Evolutionary conservation across 192 early-diverging fungal species (phyloP), one percentile per base, ranked within the genome.

Genomic region (Obelidium mucronatum): DNA sequence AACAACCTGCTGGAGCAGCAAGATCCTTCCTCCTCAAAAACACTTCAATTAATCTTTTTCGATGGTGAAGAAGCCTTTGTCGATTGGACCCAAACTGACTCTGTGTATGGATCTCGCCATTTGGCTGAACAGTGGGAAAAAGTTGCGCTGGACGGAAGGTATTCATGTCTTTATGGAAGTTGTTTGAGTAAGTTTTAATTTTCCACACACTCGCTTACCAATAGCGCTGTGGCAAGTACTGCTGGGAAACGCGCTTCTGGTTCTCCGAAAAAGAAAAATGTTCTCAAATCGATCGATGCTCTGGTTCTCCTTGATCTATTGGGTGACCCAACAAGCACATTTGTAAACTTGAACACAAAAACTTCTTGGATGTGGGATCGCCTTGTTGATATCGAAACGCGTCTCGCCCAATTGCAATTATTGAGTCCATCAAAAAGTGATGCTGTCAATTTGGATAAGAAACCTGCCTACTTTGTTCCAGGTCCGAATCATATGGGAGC

Each of bases 31-130:
- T 6, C 44, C n/a, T 66, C 58, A 37, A 80, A 86, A 0, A 93
- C 91, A 8, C 51, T 97, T 54, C 97, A 98, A 80, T 62, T 98
- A n/a, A 87, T 98, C 30, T 98, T 98, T 70, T 97, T 98, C 80
- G 97, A 98, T 79, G 97, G 97, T 36, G 97, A 98, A 68, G 97
- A 98, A 77, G 95, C 97, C 2, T 94, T 95, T 78, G 71, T 62
- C 24, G 73, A 85, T 1, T 97, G 96, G 96, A 84, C 89, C 2
- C 69, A 28, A 5, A 88, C 80, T 0, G 96, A 98, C 83, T 98
- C 96, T 19, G 81, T 95, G 17, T 98, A 98, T 84, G 96, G 96
- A 4, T 88, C 94, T 39, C 87, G 87, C 36, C 95, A 98, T 77
- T 73, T 98, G 65, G 96, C 97, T 2, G 83, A 84, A 36, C 78